Conservation (phyloP, 2,329 filamentous ascomycete genomes). For the Ophiostoma ips region DNA sequence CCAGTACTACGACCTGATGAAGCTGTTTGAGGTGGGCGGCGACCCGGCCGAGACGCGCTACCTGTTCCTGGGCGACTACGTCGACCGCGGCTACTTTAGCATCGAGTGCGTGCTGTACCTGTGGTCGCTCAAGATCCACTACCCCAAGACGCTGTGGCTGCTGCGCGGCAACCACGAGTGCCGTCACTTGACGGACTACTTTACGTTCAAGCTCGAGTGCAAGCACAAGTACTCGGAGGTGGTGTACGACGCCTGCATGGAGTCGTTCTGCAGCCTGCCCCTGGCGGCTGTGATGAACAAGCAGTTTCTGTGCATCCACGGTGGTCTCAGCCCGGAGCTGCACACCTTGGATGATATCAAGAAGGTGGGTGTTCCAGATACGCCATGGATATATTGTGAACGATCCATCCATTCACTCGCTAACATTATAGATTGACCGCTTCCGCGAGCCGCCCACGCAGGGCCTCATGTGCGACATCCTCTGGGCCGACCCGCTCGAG, state of each 20-base stretch:
- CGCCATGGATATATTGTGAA: no score
- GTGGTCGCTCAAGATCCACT: constrained; percentile 98
- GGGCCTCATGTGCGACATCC: constrained; percentile 96
- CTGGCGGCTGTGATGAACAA: constrained; percentile 99
- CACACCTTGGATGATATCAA: constrained; percentile 92
- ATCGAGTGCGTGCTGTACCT: constrained; percentile 98
- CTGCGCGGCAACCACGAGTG: constrained; percentile 97
- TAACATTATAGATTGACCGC: constrained; percentile 56
- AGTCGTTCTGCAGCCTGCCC: constrained; percentile 89
- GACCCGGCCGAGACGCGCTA: constrained; percentile 94
- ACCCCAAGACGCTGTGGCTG: constrained; percentile 92
- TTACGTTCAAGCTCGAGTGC: constrained; percentile 99
- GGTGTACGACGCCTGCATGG: constrained; percentile 95
- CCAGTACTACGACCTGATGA: constrained; percentile 99
- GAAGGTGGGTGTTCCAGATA: constrained; percentile 30
- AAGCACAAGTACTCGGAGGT: constrained; percentile 98
- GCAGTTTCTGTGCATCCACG: constrained; percentile 97
- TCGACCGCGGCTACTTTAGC: constrained; percentile 96
- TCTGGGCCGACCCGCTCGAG: constrained; percentile 95
- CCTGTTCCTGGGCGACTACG: constrained; percentile 94
- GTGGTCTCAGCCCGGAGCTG: constrained; percentile 86
- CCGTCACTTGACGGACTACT: constrained; percentile 97
- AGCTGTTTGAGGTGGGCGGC: constrained; percentile 95
- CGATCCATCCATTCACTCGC: no score
- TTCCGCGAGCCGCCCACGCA: constrained; percentile 96